These are phyloP conservation scores for Chytridiales sp. DNA, from an alignment of 371 early-diverging fungal genomes.

Conservation along the genomic window DNA sequence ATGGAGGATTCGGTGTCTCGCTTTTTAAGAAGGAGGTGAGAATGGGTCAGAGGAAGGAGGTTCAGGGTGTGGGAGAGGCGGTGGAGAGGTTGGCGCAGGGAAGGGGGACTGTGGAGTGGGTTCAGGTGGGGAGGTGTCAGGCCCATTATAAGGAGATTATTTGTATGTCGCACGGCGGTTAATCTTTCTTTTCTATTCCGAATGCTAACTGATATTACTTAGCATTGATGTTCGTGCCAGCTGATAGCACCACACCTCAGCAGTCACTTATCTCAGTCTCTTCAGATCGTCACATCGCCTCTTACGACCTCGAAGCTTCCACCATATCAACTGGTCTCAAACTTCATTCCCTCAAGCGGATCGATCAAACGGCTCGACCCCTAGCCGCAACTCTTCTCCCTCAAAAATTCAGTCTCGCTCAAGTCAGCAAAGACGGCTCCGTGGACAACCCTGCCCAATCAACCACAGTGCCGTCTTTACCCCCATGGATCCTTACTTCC, in stretches of 20 bases:
- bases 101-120: conserved; percentile 36
- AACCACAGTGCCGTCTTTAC: background rate
- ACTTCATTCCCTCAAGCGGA: conserved; percentile 33
- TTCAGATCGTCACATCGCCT: conserved; percentile 42
- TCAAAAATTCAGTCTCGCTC: no score
- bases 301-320: conserved; percentile 42
- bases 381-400: conserved; percentile 39
- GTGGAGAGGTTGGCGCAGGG: conserved; percentile 27
- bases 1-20: conserved; percentile 33
- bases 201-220: background rate
- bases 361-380: conserved; percentile 46
- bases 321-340: conserved; percentile 37
- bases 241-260: conserved; percentile 12
- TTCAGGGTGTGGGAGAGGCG: conserved; percentile 22
- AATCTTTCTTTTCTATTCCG: background rate
- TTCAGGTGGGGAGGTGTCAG: conserved; percentile 40
- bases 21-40: conserved; percentile 33
- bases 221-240: conserved; percentile 41
- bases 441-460: no score
- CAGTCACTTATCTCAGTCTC: conserved; percentile 38
- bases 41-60: conserved; percentile 14
- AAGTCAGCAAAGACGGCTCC: no score
- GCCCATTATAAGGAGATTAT: conserved; percentile 46
- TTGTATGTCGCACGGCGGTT: conserved; percentile 25
- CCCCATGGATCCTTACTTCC: conserved; percentile 35